Evolutionary conservation across 306 rosid species (phyloP).

Genomic region (Cicer cuneatum): DNA sequence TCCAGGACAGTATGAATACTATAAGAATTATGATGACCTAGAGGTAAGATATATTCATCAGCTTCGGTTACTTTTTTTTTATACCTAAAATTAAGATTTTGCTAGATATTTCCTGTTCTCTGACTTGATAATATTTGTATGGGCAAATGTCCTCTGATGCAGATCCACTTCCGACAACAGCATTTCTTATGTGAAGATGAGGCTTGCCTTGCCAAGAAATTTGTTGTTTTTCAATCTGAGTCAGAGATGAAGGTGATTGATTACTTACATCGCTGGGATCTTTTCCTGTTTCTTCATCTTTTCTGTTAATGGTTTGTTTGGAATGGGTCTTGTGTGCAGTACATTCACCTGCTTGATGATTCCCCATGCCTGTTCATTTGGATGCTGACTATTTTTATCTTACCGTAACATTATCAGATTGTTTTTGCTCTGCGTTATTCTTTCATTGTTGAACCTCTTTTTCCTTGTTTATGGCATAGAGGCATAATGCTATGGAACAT

Average conservation of each 20-base stretch:
- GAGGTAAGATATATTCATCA: slow-evolving; percentile 69
- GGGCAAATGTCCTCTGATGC: slow-evolving; percentile 39
- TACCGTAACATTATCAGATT: slow-evolving; percentile 18
- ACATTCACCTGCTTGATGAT: slow-evolving; percentile 20
- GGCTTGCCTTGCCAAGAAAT: slow-evolving; percentile 85
- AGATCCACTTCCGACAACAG: slow-evolving; percentile 91
- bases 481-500: slow-evolving; percentile 88
- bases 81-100: not conserved
- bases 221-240: slow-evolving; percentile 84
- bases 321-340: slow-evolving; percentile 1
- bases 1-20: slow-evolving; percentile 88
- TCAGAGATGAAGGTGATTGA: slow-evolving; percentile 88
- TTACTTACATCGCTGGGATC: slow-evolving; percentile 34
- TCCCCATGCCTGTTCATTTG: slow-evolving; percentile 30
- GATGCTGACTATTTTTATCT: slow-evolving; percentile 32
- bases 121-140: slow-evolving; percentile 39
- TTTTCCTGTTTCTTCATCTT: slow-evolving; percentile 4
- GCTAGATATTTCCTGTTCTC: slow-evolving; percentile 9
- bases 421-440: slow-evolving; percentile 18
- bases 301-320: slow-evolving; percentile 19
- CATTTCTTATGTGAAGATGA: slow-evolving; percentile 99
- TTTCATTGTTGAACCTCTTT: slow-evolving; percentile 41
- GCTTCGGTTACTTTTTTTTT: slow-evolving; percentile 19
- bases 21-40: slow-evolving; percentile 87
- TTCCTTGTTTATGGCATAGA: slow-evolving; percentile 56